Conservation (phyloP, 495 filamentous ascomycete genomes). For the Neurospora terricola region DNA sequence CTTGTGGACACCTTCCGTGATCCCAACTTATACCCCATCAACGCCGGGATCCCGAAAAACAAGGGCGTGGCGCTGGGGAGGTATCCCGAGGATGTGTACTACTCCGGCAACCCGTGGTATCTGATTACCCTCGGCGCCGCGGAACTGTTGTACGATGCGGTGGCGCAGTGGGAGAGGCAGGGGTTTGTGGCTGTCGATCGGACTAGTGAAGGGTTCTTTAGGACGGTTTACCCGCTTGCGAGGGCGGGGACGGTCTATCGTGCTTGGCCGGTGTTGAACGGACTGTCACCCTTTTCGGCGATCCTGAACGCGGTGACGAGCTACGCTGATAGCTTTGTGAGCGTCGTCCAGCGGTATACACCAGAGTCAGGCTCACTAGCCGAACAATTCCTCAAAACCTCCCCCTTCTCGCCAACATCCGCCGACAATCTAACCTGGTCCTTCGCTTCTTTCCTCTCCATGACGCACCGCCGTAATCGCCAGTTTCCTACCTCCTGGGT, state of each 20-base stretch:
- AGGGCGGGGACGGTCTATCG: constrained; percentile 34
- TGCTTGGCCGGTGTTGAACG: constrained; percentile 15
- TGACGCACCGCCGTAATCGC: constrained; percentile 28
- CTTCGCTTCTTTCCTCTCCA: constrained; percentile 49
- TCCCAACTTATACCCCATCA: constrained; percentile 40
- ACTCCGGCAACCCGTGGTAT: constrained; percentile 55
- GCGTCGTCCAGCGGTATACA: constrained; percentile 38
- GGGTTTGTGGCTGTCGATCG: constrained; percentile 37
- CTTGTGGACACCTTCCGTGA: constrained; percentile 52
- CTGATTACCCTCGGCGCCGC: constrained; percentile 50
- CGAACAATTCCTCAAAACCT: constrained; percentile 51
- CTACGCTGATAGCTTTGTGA: constrained; percentile 30
- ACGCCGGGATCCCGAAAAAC: constrained; percentile 33
- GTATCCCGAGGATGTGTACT: constrained; percentile 58
- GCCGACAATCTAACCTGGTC: constrained; percentile 57
- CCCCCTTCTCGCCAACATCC: too few relatives aligned
- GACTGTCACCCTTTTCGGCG: constrained; percentile 24
- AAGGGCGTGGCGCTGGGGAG: constrained; percentile 51
- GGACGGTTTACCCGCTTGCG: constrained; percentile 35
- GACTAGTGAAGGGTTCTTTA: constrained; percentile 21
- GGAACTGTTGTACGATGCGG: constrained; percentile 51
- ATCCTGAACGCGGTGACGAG: constrained; percentile 38
- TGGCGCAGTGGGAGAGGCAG: constrained; percentile 43
- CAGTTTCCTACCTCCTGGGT: constrained; percentile 42
- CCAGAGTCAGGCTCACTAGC: constrained; percentile 43